Conservation (phyloP, 345 rosid species). For the Physaria fendleri region DNA sequence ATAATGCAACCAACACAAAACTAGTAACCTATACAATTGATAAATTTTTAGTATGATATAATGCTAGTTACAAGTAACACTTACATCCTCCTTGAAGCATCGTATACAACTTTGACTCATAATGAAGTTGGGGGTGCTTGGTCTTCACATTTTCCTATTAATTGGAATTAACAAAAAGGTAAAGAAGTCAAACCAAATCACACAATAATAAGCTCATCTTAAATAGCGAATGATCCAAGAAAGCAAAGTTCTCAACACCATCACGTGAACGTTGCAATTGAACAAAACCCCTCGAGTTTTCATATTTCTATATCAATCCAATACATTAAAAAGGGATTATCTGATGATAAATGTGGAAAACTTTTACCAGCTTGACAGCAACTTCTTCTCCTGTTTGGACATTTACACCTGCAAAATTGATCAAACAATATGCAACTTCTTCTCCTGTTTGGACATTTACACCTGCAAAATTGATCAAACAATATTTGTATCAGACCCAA, state of each 20-base stretch:
- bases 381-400: constrained; percentile 85
- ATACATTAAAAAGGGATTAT: no score
- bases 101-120: constrained; percentile 72
- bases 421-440: constrained; percentile 45
- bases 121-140: constrained; percentile 80
- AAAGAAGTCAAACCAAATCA: background rate
- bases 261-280: background rate
- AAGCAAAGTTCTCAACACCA: background rate
- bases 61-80: constrained; percentile 16
- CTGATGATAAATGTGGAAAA: background rate
- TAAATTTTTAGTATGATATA: background rate
- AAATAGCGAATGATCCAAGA: background rate
- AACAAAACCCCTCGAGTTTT: background rate
- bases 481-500: constrained; percentile 1
- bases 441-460: constrained; percentile 78
- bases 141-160: constrained; percentile 72
- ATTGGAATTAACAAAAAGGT: background rate
- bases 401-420: constrained; percentile 49
- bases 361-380: constrained; percentile 68
- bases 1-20: background rate
- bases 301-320: no score
- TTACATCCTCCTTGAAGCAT: constrained; percentile 81
- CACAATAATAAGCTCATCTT: background rate
- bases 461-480: constrained; percentile 32
- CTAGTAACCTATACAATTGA: background rate